Evolutionary conservation across 2,329 filamentous ascomycete species (phyloP).

Genomic region (Xylariales sp.): DNA sequence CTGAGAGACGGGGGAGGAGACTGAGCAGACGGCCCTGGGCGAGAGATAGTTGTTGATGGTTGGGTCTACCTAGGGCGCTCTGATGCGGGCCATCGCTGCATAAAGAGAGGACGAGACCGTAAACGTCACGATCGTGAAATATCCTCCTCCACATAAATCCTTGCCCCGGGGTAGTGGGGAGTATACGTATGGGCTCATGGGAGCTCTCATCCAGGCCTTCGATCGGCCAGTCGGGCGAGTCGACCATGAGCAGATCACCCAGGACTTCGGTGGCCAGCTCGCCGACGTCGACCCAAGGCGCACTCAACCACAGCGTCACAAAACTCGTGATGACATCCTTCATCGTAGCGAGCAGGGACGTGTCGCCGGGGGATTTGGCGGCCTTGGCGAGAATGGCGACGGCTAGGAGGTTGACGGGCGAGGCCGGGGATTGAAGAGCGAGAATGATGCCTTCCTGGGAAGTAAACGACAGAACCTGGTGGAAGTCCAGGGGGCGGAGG

Average conservation of each 20-base stretch:
- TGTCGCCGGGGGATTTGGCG: constrained; percentile 59
- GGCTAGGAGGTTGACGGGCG: constrained; percentile 68
- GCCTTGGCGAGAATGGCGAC: constrained; percentile 69
- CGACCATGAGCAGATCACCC: constrained; percentile 65
- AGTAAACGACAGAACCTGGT: constrained; percentile 62
- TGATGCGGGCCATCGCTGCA: constrained; percentile 49
- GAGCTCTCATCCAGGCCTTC: constrained; percentile 46
- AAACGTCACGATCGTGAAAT: constrained; percentile 58
- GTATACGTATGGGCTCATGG: constrained; percentile 52
- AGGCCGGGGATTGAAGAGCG: constrained; percentile 64
- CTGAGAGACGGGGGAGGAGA: constrained; percentile 62
- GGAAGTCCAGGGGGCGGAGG: constrained; percentile 64
- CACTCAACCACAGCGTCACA: constrained; percentile 64
- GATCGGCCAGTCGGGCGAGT: constrained; percentile 58
- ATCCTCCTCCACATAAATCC: constrained; percentile 66
- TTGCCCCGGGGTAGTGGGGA: constrained; percentile 59
- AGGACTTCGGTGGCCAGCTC: constrained; percentile 64
- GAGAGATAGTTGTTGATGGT: constrained; percentile 57
- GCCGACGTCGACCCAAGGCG: constrained; percentile 65
- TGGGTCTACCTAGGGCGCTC: constrained; percentile 41
- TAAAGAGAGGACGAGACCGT: constrained; percentile 59
- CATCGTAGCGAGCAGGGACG: constrained; percentile 62
- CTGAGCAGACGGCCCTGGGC: constrained; percentile 66
- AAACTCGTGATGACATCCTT: constrained; percentile 61
- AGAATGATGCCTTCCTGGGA: constrained; percentile 62